Percentiles rank a stretch among this genome's conserved stretches.
phyloP scores from a whole-genome alignment of 2,329 filamentous ascomycete genomes.

The Endothia cerciana region DNA sequence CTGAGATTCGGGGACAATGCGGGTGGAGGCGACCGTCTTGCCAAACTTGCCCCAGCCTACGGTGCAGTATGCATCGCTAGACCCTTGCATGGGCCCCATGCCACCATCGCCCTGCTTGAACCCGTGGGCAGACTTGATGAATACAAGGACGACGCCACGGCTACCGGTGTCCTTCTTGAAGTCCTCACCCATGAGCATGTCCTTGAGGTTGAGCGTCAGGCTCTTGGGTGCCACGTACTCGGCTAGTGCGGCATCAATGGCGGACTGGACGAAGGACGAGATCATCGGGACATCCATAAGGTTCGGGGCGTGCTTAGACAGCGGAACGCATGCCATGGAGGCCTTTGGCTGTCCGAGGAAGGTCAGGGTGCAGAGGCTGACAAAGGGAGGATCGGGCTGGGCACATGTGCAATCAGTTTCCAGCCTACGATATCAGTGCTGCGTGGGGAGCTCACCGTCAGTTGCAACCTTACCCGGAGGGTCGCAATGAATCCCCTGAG shows the following conservation, averaged over 20 bases:
- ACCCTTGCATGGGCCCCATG: slow-evolving; percentile 63
- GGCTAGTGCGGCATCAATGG: slow-evolving; percentile 73
- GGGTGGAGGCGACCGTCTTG: slow-evolving; percentile 67
- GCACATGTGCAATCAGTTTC: not conserved
- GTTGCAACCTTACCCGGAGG: slow-evolving; percentile 69
- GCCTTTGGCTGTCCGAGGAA: slow-evolving; percentile 77
- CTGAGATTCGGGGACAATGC: slow-evolving; percentile 67
- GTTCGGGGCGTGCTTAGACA: slow-evolving; percentile 71
- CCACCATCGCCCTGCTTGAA: slow-evolving; percentile 73
- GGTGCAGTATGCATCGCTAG: slow-evolving; percentile 72
- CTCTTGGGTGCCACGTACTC: slow-evolving; percentile 79
- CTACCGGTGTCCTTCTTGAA: slow-evolving; percentile 75
- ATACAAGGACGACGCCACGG: slow-evolving; percentile 67
- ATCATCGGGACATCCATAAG: slow-evolving; percentile 77
- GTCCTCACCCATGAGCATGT: slow-evolving; percentile 77
- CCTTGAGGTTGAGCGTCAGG: slow-evolving; percentile 73
- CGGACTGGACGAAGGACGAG: slow-evolving; percentile 74
- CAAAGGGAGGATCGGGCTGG: slow-evolving; percentile 72
- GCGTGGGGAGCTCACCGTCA: slow-evolving; percentile 47
- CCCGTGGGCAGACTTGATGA: slow-evolving; percentile 67
- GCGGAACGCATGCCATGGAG: slow-evolving; percentile 69
- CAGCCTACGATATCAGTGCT: not conserved
- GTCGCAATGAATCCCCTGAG: slow-evolving; percentile 73
- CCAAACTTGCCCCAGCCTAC: slow-evolving; percentile 80
- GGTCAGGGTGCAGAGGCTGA: slow-evolving; percentile 73